phyloP scores from a whole-genome alignment of 768 basidiomycete genomes.

The Naganishia onofrii region DNA sequence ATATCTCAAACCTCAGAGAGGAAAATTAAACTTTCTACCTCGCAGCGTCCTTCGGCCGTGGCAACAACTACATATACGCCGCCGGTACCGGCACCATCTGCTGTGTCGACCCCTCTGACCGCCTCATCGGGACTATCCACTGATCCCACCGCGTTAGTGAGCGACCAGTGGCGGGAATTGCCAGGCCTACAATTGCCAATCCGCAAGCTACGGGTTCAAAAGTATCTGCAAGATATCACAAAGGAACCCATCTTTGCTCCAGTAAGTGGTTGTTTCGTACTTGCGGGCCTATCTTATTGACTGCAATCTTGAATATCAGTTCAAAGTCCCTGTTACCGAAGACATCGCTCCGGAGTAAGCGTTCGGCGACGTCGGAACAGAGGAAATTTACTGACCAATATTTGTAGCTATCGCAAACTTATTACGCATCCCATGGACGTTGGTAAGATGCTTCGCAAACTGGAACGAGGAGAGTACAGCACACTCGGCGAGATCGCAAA shows the following conservation, averaged over 20 bases:
- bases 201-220: constrained; percentile 16
- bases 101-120: background rate
- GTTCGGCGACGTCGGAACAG: too few relatives aligned
- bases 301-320: background rate
- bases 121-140: background rate
- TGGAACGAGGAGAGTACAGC: constrained; percentile 66
- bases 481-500: constrained; percentile 77
- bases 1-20: background rate
- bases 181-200: background rate
- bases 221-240: constrained; percentile 1
- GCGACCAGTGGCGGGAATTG: constrained; percentile 9
- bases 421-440: constrained; percentile 59
- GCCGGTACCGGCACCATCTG: background rate
- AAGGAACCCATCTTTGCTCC: constrained; percentile 5
- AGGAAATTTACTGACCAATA: background rate
- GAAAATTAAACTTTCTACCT: constrained; percentile 8
- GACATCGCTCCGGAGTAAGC: constrained; percentile 23
- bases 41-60: background rate
- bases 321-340: constrained; percentile 7
- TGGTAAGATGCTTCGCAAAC: constrained; percentile 69
- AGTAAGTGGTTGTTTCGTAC: background rate
- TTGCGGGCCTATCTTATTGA: background rate
- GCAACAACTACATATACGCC: background rate
- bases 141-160: background rate
- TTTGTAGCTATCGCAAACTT: constrained; percentile 1